Conservation (phyloP, 2,329 filamentous ascomycete genomes). For the Alternaria consortialis region DNA sequence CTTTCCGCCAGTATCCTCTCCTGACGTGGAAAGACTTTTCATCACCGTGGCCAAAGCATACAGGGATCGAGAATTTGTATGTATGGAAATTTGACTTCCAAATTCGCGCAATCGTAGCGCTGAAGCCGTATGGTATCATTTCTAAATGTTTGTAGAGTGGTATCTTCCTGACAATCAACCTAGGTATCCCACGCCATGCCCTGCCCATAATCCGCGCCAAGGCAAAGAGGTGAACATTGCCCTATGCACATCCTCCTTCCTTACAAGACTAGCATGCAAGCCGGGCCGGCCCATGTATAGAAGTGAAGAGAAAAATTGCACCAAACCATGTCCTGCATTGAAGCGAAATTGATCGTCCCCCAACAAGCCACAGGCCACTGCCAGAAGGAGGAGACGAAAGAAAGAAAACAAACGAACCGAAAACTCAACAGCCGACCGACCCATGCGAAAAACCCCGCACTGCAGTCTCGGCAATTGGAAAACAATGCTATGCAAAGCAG, state of each 20-base stretch:
- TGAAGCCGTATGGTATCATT: slow-evolving; percentile 31
- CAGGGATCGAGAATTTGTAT: slow-evolving; percentile 1
- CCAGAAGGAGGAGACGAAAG: slow-evolving; percentile 16
- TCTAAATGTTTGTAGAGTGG: slow-evolving; percentile 24
- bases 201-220: slow-evolving; percentile 6
- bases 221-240: slow-evolving; percentile 13
- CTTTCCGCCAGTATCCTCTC: background rate
- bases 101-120: slow-evolving; percentile 16
- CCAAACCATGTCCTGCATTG: slow-evolving; percentile 33
- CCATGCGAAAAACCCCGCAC: slow-evolving; percentile 16
- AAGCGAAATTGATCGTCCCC: slow-evolving; percentile 19
- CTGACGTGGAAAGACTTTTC: background rate
- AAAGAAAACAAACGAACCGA: slow-evolving; percentile 3
- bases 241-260: slow-evolving; percentile 18
- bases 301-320: slow-evolving; percentile 15
- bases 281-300: slow-evolving; percentile 17
- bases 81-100: slow-evolving; percentile 1
- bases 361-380: slow-evolving; percentile 4
- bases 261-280: slow-evolving; percentile 8
- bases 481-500: slow-evolving; percentile 21
- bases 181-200: slow-evolving; percentile 2
- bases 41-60: background rate
- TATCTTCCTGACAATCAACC: slow-evolving; percentile 13
- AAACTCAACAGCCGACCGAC: slow-evolving; percentile 29
- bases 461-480: slow-evolving; percentile 1